A percentile compares a stretch with the other conserved stretches of the same genome.
Conservation (phyloP, 169 alveolate genomes). For the Plasmodium berghei region DNA sequence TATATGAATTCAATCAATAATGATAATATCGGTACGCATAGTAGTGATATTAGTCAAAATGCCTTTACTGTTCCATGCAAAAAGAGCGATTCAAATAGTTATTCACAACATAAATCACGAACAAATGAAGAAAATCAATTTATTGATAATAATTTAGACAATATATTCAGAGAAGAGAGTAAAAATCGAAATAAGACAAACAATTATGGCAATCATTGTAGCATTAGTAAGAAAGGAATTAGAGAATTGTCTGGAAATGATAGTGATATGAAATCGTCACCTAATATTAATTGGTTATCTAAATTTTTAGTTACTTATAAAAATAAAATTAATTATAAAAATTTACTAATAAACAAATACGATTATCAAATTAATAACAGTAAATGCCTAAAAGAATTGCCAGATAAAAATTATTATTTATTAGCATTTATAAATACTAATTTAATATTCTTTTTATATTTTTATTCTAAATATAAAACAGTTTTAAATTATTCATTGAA, state of each 20-base stretch:
- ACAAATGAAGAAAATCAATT: neutral
- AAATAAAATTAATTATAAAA: slow-evolving; percentile 53
- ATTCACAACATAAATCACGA: neutral
- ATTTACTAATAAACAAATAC: slow-evolving; percentile 48
- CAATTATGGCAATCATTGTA: neutral
- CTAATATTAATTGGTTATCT: slow-evolving; percentile 3
- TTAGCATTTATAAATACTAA: slow-evolving; percentile 48
- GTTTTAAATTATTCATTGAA: slow-evolving; percentile 26
- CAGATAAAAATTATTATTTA: slow-evolving; percentile 56
- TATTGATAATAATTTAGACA: neutral
- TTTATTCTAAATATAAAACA: slow-evolving; percentile 55
- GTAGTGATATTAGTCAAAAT: neutral
- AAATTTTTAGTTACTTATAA: slow-evolving; percentile 21
- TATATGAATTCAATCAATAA: neutral
- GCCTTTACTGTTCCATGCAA: neutral
- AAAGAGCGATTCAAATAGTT: neutral
- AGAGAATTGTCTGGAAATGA: slow-evolving; percentile 1
- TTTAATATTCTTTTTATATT: slow-evolving; percentile 60
- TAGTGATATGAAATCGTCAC: slow-evolving; percentile 1
- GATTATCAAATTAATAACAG: slow-evolving; percentile 25
- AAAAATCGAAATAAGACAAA: neutral
- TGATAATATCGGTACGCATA: neutral
- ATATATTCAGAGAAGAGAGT: neutral
- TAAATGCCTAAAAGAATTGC: slow-evolving; percentile 31
- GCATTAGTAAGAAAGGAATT: neutral